Evolutionary conservation across 305 asterid genomes (phyloP), one percentile per base, ranked within the genome.

Genomic region (Andrographis paniculata): DNA sequence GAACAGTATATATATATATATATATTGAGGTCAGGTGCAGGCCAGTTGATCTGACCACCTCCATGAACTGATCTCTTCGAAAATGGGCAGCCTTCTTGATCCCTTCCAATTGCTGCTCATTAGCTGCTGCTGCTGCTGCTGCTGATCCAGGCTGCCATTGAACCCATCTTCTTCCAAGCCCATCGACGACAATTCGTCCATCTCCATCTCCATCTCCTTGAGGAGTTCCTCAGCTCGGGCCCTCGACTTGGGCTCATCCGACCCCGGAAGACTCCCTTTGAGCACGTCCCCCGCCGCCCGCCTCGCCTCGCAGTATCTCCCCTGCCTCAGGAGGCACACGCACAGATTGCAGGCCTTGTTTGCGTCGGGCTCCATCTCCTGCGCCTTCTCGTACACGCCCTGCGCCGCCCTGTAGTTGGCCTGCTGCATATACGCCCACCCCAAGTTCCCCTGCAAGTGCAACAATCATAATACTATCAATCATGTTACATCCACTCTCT

Each of bases 351-450:
- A 80, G 21, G 94, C 94, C 52, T 78, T 83, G 71, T 83, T 87
- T 41, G 87, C 77, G 35, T 87, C 93, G 0, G 91, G 75, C 22
- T 87, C 96, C 30, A 82, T 74, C 61, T 77, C 41, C 37, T 82
- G 94, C 33, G 94, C 81, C 54, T 83, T 83, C 11, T 67, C 53
- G 48, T 87, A 87, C 15, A 82, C 95, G 18, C 47, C 56, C 64
- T 83, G 93, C 0, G 93, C 93, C 0, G 87, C 78, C 0, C 68
- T 69, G 50, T 76, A 80, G 53, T 80, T 74, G 2, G 42, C 28
- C 48, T 83, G 78, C 65, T 87, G 94, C 93, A 87, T 87, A 50
- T 87, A 87, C 1, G 96, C 93, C 96, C 96, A 87, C 6, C 95
- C 96, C 50, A 87, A 58, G 51, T 87, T 87, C 14, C 96, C 96